These are phyloP conservation scores for Herpetospermum pedunculosum DNA, from an alignment of 306 rosid species.

Conservation along the genomic window DNA sequence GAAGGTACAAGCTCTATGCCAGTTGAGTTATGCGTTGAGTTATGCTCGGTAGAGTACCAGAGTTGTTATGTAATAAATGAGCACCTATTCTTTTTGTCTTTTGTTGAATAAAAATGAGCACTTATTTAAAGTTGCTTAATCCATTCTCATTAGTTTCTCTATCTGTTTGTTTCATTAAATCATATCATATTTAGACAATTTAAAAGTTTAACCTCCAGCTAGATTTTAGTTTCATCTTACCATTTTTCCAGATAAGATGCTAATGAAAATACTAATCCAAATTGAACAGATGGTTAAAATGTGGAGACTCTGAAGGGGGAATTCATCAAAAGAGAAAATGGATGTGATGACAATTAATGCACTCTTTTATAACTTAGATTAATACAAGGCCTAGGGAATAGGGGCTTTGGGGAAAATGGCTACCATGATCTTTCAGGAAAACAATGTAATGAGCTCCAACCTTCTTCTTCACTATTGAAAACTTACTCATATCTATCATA, in stretches of 20 bases:
- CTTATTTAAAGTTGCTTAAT: background rate
- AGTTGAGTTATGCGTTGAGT: too few relatives aligned
- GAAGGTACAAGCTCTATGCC: too few relatives aligned
- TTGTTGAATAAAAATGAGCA: background rate
- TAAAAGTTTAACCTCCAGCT: background rate
- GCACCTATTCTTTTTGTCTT: background rate
- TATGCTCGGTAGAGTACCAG: too few relatives aligned
- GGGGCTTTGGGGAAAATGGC: background rate
- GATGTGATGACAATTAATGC: background rate
- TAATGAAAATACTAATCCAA: background rate
- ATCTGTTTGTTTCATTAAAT: background rate
- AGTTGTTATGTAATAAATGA: conserved; percentile 2
- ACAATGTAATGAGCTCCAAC: background rate
- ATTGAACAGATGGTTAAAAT: background rate
- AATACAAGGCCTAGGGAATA: background rate
- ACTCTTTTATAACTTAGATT: background rate
- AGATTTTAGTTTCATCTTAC: background rate
- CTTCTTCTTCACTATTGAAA: background rate
- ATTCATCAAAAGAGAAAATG: background rate
- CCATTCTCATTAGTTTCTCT: background rate
- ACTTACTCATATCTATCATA: background rate
- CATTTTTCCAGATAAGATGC: background rate
- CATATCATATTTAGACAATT: background rate
- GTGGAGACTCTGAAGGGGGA: background rate
- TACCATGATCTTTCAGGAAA: background rate